Conservation (phyloP, 495 filamentous ascomycete genomes). For the Penicillium daleae region DNA sequence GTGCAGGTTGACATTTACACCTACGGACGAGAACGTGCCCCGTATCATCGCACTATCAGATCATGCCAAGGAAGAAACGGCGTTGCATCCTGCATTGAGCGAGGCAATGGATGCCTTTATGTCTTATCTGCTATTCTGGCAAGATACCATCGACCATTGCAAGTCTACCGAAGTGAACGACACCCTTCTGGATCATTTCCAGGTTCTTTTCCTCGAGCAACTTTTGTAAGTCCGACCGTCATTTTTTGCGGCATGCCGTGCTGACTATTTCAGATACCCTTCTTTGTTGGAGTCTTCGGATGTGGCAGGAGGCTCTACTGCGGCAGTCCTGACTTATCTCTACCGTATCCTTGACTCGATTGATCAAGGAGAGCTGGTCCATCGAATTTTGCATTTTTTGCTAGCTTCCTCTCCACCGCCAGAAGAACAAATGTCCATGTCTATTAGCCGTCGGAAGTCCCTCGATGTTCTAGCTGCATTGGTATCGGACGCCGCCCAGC, state of each 20-base stretch:
- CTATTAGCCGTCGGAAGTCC: constrained; percentile 77
- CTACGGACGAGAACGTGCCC: constrained; percentile 67
- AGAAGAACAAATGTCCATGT: constrained; percentile 59
- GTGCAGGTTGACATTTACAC: constrained; percentile 40
- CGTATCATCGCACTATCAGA: constrained; percentile 86
- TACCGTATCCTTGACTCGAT: constrained; percentile 87
- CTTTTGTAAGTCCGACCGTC: constrained; percentile 65
- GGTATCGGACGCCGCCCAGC: constrained; percentile 62
- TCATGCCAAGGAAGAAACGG: constrained; percentile 53
- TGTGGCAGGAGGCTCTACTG: constrained; percentile 92
- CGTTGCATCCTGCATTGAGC: constrained; percentile 60
- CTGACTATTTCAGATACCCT: constrained; percentile 69
- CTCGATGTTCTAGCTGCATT: constrained; percentile 82
- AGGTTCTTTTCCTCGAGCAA: constrained; percentile 94
- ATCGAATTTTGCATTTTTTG: constrained; percentile 91
- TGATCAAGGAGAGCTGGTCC: constrained; percentile 88
- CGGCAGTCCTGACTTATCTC: constrained; percentile 93
- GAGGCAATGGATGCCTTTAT: constrained; percentile 89
- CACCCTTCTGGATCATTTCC: constrained; percentile 93
- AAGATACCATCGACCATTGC: constrained; percentile 96
- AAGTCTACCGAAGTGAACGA: constrained; percentile 87
- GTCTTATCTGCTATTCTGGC: constrained; percentile 95
- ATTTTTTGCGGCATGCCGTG: not conserved
- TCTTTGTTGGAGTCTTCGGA: constrained; percentile 96
- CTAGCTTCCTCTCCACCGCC: constrained; percentile 68